These are phyloP conservation scores for Colletotrichum chrysophilum DNA, from an alignment of 2,329 filamentous ascomycete species.

Conservation along the genomic window DNA sequence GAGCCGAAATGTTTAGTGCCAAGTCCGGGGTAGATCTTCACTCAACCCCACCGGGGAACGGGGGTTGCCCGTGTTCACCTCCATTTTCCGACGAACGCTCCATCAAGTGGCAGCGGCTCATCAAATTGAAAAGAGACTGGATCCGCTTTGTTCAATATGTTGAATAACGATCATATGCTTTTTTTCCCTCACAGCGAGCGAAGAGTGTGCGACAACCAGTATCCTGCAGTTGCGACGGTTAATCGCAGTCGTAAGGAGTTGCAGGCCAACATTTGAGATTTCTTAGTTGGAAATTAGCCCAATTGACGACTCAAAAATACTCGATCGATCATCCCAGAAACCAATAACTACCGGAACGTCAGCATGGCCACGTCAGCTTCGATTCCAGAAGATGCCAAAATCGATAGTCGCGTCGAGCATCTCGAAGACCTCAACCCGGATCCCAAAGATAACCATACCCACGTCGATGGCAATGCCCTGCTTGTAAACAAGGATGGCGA, in stretches of 20 bases:
- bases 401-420: background rate
- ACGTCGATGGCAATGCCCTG: constrained; percentile 18
- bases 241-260: constrained; percentile 5
- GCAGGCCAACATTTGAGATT: background rate
- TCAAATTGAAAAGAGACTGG: background rate
- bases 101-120: background rate
- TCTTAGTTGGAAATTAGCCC: background rate
- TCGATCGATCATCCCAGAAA: background rate
- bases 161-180: background rate
- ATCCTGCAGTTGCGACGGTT: constrained; percentile 10
- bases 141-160: background rate
- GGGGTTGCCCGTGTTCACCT: background rate
- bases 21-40: background rate
- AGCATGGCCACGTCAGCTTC: background rate
- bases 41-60: constrained; percentile 5
- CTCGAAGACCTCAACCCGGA: background rate
- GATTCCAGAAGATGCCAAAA: background rate
- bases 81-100: background rate
- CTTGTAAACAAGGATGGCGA: constrained; percentile 18
- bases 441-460: background rate
- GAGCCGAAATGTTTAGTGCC: background rate
- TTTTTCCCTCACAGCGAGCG: background rate
- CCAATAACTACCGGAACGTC: background rate
- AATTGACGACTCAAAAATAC: background rate
- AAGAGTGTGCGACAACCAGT: background rate